A percentile compares a stretch with the other conserved stretches of the same genome.
Conservation (phyloP, 495 filamentous ascomycete genomes). For the Xylona heveae region DNA sequence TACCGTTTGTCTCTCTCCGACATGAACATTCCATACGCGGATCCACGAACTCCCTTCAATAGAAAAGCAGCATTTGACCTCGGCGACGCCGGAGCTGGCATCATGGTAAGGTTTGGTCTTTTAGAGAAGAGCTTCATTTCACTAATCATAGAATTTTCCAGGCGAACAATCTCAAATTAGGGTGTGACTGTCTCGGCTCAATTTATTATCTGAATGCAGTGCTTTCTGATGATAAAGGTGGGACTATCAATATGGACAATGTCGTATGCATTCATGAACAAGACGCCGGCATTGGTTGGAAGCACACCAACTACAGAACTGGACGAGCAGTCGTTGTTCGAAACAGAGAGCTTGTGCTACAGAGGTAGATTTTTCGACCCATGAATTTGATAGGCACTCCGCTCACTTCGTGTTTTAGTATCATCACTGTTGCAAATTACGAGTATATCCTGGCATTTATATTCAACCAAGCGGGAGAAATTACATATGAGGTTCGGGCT, state of each 20-base stretch:
- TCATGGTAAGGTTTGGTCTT: conserved; percentile 16
- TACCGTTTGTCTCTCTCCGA: conserved; percentile 52
- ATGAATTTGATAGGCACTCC: no score
- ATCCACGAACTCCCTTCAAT: conserved; percentile 44
- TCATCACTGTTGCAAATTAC: conserved; percentile 42
- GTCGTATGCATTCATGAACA: conserved; percentile 65
- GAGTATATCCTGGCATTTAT: conserved; percentile 63
- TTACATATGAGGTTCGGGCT: conserved; percentile 56
- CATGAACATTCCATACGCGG: conserved; percentile 48
- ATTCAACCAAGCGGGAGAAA: conserved; percentile 67
- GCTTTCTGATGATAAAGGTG: conserved; percentile 31
- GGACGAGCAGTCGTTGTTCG: conserved; percentile 42
- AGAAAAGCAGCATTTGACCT: conserved; percentile 52
- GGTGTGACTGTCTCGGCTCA: conserved; percentile 50
- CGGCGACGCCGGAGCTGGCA: conserved; percentile 42
- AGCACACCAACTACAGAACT: conserved; percentile 68
- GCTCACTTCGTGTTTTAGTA: no score
- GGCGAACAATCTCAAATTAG: conserved; percentile 43
- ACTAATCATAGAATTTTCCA: no score
- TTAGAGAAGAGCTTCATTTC: no score
- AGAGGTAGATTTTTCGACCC: no score
- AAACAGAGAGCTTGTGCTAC: conserved; percentile 48
- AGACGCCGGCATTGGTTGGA: conserved; percentile 54
- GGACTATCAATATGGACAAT: conserved; percentile 39
- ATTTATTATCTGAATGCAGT: conserved; percentile 53